Evolutionary conservation across 2,329 filamentous ascomycete species (phyloP), one percentile per base, ranked within the genome.

Genomic region (Calonectria pseudoturangicola): DNA sequence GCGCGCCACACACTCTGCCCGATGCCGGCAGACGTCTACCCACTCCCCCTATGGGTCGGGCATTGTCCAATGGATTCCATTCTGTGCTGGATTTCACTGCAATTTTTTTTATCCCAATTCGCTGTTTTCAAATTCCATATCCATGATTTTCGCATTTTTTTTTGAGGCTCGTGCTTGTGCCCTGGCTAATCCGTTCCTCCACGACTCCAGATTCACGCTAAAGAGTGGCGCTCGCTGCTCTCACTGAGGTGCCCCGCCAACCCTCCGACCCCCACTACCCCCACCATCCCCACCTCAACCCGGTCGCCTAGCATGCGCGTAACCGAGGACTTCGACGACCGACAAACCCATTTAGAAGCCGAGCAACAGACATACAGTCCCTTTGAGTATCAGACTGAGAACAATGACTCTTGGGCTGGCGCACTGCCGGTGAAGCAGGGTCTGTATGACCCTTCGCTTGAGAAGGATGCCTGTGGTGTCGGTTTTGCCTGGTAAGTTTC

Each of bases 401-500:
- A 95, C 88, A 95, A 95, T 84, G 86, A 82, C 84, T 96, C 95
- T 79, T 97, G 97, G 97, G 97, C 96, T 81, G 95, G 96, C 83
- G 94, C 96, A 83, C 91, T 99, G 81, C 97, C 97, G 82, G 92
- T 97, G 91, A 98, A 98, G 92, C 96, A 98, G 92, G 97, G 96
- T 90, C 92, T 99, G 65, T 99, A 99, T 84, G 96, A 98, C 87
- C 97, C 97, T 75, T 92, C 93, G 84, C 92, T 97, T 77, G 97
- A 98, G 88, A 98, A 98, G 86, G 97, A 99, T 96, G 96, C 97
- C 79, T 99, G 97, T 84, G 97, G 97, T 94, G 97, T 99, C 82
- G 97, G 97, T 85, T 99, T 99, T 87, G 95, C 96, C 86, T 98
- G 96, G 95, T 97, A 89, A 88, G 92, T 81, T 33, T n/a, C 25